Evolutionary conservation across 805 yeast species (phyloP).

Genomic region (Candida maltosa): DNA sequence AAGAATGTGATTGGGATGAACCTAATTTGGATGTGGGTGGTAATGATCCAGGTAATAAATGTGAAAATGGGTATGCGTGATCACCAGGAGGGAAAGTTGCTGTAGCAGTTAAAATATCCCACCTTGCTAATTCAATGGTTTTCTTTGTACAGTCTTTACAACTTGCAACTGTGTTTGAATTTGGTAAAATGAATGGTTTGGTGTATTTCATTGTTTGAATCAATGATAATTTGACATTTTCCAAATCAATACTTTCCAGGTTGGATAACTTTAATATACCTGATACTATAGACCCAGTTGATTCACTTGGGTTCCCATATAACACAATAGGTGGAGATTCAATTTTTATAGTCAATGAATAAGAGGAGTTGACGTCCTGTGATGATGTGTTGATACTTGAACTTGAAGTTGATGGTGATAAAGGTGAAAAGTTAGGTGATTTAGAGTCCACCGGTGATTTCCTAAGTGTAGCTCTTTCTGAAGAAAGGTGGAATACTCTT

Average conservation of each 20-base stretch:
- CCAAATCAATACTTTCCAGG: constrained; percentile 46
- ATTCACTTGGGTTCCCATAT: constrained; percentile 74
- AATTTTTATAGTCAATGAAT: constrained; percentile 51
- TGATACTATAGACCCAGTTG: constrained; percentile 81
- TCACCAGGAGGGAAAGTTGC: constrained; percentile 60
- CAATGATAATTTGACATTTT: constrained; percentile 59
- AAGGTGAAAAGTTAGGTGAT: too few relatives aligned
- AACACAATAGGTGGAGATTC: constrained; percentile 91
- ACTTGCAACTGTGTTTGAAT: constrained; percentile 37
- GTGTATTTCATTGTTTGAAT: constrained; percentile 69
- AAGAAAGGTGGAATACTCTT: too few relatives aligned
- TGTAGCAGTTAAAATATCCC: constrained; percentile 75
- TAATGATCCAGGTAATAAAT: constrained; percentile 79
- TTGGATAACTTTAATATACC: constrained; percentile 52
- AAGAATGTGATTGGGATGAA: constrained; percentile 39
- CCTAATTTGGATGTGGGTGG: constrained; percentile 81
- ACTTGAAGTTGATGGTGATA: constrained; percentile 2
- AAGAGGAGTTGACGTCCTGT: constrained; percentile 3
- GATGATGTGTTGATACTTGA: constrained; percentile 3
- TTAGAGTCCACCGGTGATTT: too few relatives aligned
- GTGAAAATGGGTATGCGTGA: constrained; percentile 91
- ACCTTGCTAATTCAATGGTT: constrained; percentile 66
- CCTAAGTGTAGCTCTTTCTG: too few relatives aligned
- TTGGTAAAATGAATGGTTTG: constrained; percentile 62
- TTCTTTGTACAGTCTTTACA: constrained; percentile 61